Percentiles rank a stretch among this genome's conserved stretches.
These are phyloP conservation scores for Globisporangium middletonii DNA, from an alignment of 352 stramenopile genomes.

Conservation along the genomic window DNA sequence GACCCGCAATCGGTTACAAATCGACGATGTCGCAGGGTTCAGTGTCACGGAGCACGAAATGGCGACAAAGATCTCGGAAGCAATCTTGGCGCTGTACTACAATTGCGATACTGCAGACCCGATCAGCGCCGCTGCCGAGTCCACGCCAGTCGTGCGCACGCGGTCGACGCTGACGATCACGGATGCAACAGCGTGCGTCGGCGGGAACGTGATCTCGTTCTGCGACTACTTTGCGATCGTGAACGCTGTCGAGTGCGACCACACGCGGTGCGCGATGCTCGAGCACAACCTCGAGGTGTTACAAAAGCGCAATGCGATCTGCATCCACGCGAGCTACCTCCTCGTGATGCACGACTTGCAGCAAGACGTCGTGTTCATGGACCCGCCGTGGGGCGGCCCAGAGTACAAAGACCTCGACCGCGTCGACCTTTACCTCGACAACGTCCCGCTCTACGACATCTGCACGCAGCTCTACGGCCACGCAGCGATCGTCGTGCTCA, in stretches of 20 bases:
- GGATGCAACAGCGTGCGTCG: constrained; percentile 74
- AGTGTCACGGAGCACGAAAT: constrained; percentile 81
- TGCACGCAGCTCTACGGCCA: constrained; percentile 39
- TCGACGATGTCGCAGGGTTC: constrained; percentile 74
- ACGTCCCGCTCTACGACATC: constrained; percentile 54
- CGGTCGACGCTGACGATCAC: constrained; percentile 55
- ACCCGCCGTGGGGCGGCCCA: constrained; percentile 75
- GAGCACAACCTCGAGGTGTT: constrained; percentile 67
- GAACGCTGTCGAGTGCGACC: constrained; percentile 68
- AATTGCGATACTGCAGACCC: constrained; percentile 8
- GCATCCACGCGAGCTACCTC: constrained; percentile 57
- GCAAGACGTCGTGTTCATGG: constrained; percentile 81
- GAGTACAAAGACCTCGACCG: constrained; percentile 74
- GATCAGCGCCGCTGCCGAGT: constrained; percentile 2
- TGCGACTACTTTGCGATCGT: constrained; percentile 73
- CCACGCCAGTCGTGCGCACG: background rate
- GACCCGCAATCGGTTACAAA: constrained; percentile 56
- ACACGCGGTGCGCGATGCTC: constrained; percentile 60
- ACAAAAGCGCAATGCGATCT: constrained; percentile 48
- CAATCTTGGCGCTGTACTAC: constrained; percentile 43
- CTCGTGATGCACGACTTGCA: constrained; percentile 61
- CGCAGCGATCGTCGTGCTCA: constrained; percentile 63
- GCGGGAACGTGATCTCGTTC: constrained; percentile 78
- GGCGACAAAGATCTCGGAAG: constrained; percentile 64
- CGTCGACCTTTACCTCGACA: constrained; percentile 66